Evolutionary conservation across 192 early-diverging fungal species (phyloP), one percentile per base, ranked within the genome.

Genomic region (Coemansia sp.): DNA sequence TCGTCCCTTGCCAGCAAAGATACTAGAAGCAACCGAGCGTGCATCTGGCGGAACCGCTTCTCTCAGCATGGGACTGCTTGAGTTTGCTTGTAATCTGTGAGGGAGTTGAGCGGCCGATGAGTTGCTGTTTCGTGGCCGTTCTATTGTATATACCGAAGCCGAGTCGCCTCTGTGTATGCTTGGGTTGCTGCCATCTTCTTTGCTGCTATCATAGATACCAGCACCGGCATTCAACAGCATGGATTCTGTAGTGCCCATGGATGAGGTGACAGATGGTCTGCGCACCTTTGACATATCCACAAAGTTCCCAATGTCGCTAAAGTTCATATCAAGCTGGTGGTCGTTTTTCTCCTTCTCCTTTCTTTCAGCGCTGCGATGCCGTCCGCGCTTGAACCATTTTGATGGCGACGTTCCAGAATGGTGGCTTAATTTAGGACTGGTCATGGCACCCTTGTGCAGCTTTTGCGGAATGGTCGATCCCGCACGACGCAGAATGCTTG

Each of bases 291-390:
- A 59, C 55, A 84, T 48, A 43, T 84, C 77, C 39, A 84, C 81
- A 76, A 84, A 84, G 62, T 68, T 76, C 32, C 68, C 58, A 17
- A 84, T 56, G 46, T 84, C 81, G 64, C 62, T 72, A 66, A 84
- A 84, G 63, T 79, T 74, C 81, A 79, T 84, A 53, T 84, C 81
- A 42, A 84, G 67, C n/a, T 83, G 80, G 63, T 77, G 71, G 59
- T 61, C 65, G 51, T 50, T 64, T 4, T 68, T 53, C 38, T 45
- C 20, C 25, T 75, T 63, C 50, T 74, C 49, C 10, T 53, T 64
- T 41, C 65, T 71, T 57, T 67, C 58, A 19, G 38, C 7, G 17
- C 58, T 53, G 48, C 80, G 80, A 56, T 60, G 53, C 37, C 72
- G 69, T 19, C 75, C 76, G 11, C 80, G 80, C 46, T 62, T 67